Evolutionary conservation across 139 green algal genomes (phyloP).

Genomic region (Chlorella sorokiniana): DNA sequence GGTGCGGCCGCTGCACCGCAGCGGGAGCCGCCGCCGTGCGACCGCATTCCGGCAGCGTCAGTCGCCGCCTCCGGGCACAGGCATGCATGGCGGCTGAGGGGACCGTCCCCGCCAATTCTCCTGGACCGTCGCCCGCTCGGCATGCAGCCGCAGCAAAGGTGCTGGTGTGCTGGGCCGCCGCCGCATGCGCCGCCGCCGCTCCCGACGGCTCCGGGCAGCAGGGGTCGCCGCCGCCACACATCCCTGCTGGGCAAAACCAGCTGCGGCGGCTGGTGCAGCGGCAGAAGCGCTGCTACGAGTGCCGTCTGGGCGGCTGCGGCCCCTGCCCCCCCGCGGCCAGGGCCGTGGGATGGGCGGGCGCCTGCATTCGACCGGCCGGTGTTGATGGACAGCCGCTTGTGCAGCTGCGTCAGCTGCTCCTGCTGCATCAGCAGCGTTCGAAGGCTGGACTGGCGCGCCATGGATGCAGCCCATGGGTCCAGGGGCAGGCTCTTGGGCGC

Average conservation of each 20-base stretch:
- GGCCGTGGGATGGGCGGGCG: no score
- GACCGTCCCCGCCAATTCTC: no score
- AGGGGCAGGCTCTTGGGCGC: background rate
- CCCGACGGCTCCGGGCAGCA: background rate
- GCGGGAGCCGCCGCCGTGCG: no score
- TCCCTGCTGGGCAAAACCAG: no score
- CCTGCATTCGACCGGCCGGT: background rate
- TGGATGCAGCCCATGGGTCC: background rate
- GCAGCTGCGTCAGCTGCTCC: slow-evolving; percentile 2
- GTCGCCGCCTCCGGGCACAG: no score
- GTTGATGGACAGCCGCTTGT: slow-evolving; percentile 12
- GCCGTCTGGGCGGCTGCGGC: background rate
- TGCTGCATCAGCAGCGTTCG: slow-evolving; percentile 6
- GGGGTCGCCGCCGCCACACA: background rate
- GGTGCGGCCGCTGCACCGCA: no score
- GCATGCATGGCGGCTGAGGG: no score
- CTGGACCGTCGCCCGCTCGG: no score
- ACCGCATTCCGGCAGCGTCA: no score
- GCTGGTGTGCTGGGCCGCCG: no score
- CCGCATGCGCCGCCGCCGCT: no score
- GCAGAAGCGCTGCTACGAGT: background rate
- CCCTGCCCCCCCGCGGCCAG: background rate
- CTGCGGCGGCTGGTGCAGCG: background rate
- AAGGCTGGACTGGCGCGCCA: slow-evolving; percentile 6
- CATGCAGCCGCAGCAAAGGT: no score